Percentiles rank a stretch among this genome's conserved stretches.
These are phyloP conservation scores for Trichophyton benhamiae DNA, from an alignment of 2,329 filamentous ascomycete genomes.

Conservation along the genomic window DNA sequence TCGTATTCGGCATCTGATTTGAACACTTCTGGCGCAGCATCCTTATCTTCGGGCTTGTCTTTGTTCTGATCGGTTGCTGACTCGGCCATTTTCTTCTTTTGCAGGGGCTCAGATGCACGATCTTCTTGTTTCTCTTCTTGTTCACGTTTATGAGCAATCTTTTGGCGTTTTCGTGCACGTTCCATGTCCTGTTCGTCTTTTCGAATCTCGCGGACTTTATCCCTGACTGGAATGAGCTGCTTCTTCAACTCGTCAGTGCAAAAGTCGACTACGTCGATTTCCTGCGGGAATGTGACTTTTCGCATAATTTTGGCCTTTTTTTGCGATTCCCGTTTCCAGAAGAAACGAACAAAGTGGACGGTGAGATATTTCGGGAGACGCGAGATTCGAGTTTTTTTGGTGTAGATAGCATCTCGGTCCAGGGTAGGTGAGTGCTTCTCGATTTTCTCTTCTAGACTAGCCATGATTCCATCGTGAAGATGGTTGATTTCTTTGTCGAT, in stretches of 20 bases:
- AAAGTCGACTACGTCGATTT: constrained; percentile 87
- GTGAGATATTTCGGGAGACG: constrained; percentile 89
- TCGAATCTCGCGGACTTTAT: constrained; percentile 86
- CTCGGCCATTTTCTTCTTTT: constrained; percentile 37
- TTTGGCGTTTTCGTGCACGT: constrained; percentile 82
- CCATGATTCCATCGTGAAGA: constrained; percentile 72
- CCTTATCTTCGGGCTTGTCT: constrained; percentile 57
- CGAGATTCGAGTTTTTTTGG: constrained; percentile 79
- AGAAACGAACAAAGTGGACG: constrained; percentile 95
- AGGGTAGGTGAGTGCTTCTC: constrained; percentile 77
- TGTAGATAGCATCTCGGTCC: constrained; percentile 69
- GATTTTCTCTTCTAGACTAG: constrained; percentile 72
- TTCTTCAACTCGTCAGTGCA: constrained; percentile 81
- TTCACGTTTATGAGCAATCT: constrained; percentile 49
- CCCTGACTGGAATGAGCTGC: constrained; percentile 77
- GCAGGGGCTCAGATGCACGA: constrained; percentile 28
- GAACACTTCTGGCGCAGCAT: constrained; percentile 60
- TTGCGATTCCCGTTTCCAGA: constrained; percentile 88
- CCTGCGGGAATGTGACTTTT: constrained; percentile 90
- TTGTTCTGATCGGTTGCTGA: constrained; percentile 41
- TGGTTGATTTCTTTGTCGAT: constrained; percentile 83
- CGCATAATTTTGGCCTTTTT: constrained; percentile 99
- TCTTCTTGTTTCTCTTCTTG: constrained; percentile 36
- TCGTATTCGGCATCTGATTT: constrained; percentile 94
- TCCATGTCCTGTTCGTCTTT: constrained; percentile 94